A percentile compares a stretch with the other conserved stretches of the same genome.
These are phyloP conservation scores for Pleomassaria siparia DNA, from an alignment of 2,329 filamentous ascomycete species.

Conservation along the genomic window DNA sequence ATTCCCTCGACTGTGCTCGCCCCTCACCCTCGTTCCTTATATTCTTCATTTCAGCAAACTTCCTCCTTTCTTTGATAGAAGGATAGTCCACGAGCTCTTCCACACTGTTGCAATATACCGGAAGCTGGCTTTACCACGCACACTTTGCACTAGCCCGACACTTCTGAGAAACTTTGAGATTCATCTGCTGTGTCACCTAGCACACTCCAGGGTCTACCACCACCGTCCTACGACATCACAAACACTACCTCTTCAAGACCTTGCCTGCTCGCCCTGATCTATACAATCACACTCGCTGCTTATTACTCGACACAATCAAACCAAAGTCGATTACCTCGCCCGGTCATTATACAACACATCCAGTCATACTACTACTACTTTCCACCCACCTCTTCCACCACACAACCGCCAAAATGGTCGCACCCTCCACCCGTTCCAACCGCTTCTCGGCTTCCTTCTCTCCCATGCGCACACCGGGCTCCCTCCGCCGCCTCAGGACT, in stretches of 20 bases:
- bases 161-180: conserved; percentile 15
- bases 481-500: conserved; percentile 36
- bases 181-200: conserved; percentile 14
- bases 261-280: conserved; percentile 10
- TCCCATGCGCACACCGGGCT: conserved; percentile 30
- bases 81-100: conserved; percentile 9
- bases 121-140: conserved; percentile 13
- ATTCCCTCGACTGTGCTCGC: conserved; percentile 1
- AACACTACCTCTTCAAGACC: conserved; percentile 4
- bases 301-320: not conserved
- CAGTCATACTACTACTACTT: conserved; percentile 8
- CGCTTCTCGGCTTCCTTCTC: conserved; percentile 43
- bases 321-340: conserved; percentile 9
- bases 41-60: not conserved
- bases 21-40: conserved; percentile 17
- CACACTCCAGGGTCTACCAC: conserved; percentile 10
- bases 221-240: conserved; percentile 6
- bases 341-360: conserved; percentile 5
- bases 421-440: conserved; percentile 38
- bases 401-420: conserved; percentile 26
- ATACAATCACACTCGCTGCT: conserved; percentile 14
- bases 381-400: conserved; percentile 1
- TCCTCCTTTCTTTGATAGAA: conserved; percentile 7
- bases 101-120: conserved; percentile 16
- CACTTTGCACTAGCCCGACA: conserved; percentile 8